Conservation (phyloP, 768 basidiomycete species). For the Pulveroboletus sp. region DNA sequence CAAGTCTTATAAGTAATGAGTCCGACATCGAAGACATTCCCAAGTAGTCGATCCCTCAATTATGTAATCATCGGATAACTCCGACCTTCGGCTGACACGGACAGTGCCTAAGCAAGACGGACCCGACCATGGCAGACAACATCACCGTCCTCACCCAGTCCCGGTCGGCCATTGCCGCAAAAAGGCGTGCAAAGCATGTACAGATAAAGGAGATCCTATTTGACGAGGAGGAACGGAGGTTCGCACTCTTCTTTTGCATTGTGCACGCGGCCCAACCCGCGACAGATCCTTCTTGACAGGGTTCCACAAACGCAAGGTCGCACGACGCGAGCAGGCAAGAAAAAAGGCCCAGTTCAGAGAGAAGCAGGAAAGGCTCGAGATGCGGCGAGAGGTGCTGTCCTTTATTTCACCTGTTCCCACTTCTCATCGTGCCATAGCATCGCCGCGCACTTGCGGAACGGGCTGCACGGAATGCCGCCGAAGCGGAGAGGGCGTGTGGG, state of each 20-base stretch:
- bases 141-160: conserved; percentile 56
- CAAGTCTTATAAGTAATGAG: conserved; percentile 27
- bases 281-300: conserved; percentile 86
- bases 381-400: conserved; percentile 67
- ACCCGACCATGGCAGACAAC: conserved; percentile 29
- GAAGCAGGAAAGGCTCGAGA: conserved; percentile 67
- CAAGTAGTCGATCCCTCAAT: conserved; percentile 24
- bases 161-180: conserved; percentile 58
- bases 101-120: background rate
- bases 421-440: conserved; percentile 46
- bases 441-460: conserved; percentile 72
- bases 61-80: conserved; percentile 23
- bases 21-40: conserved; percentile 23
- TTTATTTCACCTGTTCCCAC: background rate
- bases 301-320: conserved; percentile 88
- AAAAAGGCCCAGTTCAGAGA: conserved; percentile 72
- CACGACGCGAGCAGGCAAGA: conserved; percentile 72
- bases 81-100: conserved; percentile 8
- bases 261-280: conserved; percentile 12
- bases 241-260: conserved; percentile 12
- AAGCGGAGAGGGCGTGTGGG: conserved; percentile 73
- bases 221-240: conserved; percentile 83
- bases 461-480: conserved; percentile 70
- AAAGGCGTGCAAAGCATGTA: conserved; percentile 57
- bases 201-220: conserved; percentile 82